Conservation (phyloP, 441 rosid species). For the Biscutella auriculata region DNA sequence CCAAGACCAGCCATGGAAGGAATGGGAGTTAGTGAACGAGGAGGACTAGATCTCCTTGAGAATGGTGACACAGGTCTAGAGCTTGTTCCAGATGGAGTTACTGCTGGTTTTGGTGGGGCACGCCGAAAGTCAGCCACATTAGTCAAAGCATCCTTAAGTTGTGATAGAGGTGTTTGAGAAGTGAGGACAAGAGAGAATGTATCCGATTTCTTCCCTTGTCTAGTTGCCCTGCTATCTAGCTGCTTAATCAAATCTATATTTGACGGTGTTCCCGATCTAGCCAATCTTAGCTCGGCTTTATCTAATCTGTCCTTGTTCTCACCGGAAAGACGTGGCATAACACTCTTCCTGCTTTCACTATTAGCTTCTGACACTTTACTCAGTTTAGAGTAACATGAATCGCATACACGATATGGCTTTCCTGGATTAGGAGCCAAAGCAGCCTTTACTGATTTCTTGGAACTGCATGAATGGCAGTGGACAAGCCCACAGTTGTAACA, state of each 20-base stretch:
- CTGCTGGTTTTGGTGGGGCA: slow-evolving; percentile 60
- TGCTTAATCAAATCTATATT: slow-evolving; percentile 91
- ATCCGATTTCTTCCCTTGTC: slow-evolving; percentile 76
- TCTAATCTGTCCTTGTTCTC: slow-evolving; percentile 88
- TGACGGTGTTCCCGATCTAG: slow-evolving; percentile 58
- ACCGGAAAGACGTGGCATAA: slow-evolving; percentile 81
- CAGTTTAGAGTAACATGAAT: slow-evolving; percentile 73
- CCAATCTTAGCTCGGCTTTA: slow-evolving; percentile 69
- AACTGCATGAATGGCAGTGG: slow-evolving; percentile 90
- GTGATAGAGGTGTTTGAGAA: slow-evolving; percentile 62
- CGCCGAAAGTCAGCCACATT: slow-evolving; percentile 54
- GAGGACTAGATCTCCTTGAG: slow-evolving; percentile 91
- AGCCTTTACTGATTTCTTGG: slow-evolving; percentile 80
- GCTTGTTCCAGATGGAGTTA: slow-evolving; percentile 70
- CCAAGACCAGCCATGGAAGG: slow-evolving; percentile 75
- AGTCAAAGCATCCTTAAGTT: slow-evolving; percentile 67
- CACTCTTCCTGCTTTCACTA: slow-evolving; percentile 44
- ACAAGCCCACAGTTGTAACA: slow-evolving; percentile 88
- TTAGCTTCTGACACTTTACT: slow-evolving; percentile 60
- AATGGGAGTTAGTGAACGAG: slow-evolving; percentile 90
- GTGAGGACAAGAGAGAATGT: slow-evolving; percentile 65
- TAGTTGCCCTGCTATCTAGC: slow-evolving; percentile 86
- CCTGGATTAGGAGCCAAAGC: slow-evolving; percentile 96
- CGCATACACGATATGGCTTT: slow-evolving; percentile 91
- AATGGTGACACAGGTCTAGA: slow-evolving; percentile 97